phyloP scores from a whole-genome alignment of 129 eudicot species.

The Heracleum sosnowskyi region DNA sequence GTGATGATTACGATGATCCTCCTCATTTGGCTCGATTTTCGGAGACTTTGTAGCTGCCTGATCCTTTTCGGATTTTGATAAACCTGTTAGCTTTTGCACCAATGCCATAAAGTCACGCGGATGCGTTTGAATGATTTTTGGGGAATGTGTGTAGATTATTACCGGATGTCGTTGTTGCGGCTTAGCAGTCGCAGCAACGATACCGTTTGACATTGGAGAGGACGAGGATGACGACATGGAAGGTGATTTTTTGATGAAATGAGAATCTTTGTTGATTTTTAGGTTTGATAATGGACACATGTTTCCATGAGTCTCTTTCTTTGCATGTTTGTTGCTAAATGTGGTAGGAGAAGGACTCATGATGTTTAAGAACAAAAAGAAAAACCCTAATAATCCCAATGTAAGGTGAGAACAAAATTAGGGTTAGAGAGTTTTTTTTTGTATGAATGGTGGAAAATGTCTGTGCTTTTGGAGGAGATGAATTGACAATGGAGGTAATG shows the following conservation, averaged over 20 bases:
- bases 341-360: constrained; percentile 28
- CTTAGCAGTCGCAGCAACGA: not conserved
- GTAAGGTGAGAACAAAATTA: not conserved
- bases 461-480: not conserved
- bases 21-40: constrained; percentile 11
- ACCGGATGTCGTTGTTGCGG: constrained; percentile 40
- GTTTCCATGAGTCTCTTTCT: constrained; percentile 23
- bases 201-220: constrained; percentile 13
- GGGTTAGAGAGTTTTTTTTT: not conserved
- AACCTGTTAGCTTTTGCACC: constrained; percentile 55
- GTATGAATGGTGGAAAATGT: not conserved
- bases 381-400: not conserved
- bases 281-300: constrained; percentile 16
- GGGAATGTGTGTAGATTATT: constrained; percentile 60
- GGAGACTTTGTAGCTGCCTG: constrained; percentile 11
- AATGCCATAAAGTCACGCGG: constrained; percentile 60
- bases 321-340: constrained; percentile 20
- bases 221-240: constrained; percentile 25
- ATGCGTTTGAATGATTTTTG: constrained; percentile 48
- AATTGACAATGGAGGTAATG: not conserved
- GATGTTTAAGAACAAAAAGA: not conserved
- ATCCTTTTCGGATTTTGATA: constrained; percentile 12
- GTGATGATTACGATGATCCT: not conserved
- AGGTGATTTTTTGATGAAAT: constrained; percentile 27
- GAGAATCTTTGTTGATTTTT: constrained; percentile 34